Evolutionary conservation across 2,329 filamentous ascomycete genomes (phyloP), one percentile per base, ranked within the genome.

Genomic region (Nemania bipapillata): DNA sequence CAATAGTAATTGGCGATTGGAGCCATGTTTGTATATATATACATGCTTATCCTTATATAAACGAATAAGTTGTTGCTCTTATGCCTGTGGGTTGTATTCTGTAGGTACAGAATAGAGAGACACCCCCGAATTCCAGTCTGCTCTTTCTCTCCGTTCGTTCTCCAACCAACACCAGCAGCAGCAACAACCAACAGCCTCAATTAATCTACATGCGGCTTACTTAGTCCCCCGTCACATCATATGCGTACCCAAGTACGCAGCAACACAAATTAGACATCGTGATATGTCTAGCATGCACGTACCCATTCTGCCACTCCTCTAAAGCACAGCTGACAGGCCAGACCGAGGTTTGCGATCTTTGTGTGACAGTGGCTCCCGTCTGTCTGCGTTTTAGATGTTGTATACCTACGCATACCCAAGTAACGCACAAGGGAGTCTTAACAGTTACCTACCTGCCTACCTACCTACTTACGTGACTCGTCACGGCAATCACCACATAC

Each of bases 291-390:
- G 20, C 37, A 63, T 67, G 68, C 68, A 67, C 12, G 47, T 45
- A 64, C 32, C 64, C 64, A 50, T 40, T 22, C 56, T 56, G 7
- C 28, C 37, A 22, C 53, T 52, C n/a, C 57, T 50, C 26, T 58
- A 24, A 26, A 50, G 26, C 26, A 24, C 49, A 47, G 30, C 50
- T 40, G 28, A 50, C 56, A 45, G 45, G 15, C 30, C 24, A 65
- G 61, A 57, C 56, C 50, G 64, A 68, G 45, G 45, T 47, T 64
- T 65, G 52, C 47, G 7, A 50, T 65, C 60, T 53, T 28, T n/a
- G 63, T 67, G 60, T 22, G 32, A 62, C 55, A 22, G 40, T 12
- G n/a, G 11, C 55, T 53, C 22, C 45, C 60, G 59, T 64, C 54
- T 63, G 6, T 42, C 37, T 42, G 2, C 47, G 47, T 12, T 50